Evolutionary conservation across 2,329 filamentous ascomycete genomes (phyloP), one percentile per base, ranked within the genome.

Genomic region (Claviceps sorghi): DNA sequence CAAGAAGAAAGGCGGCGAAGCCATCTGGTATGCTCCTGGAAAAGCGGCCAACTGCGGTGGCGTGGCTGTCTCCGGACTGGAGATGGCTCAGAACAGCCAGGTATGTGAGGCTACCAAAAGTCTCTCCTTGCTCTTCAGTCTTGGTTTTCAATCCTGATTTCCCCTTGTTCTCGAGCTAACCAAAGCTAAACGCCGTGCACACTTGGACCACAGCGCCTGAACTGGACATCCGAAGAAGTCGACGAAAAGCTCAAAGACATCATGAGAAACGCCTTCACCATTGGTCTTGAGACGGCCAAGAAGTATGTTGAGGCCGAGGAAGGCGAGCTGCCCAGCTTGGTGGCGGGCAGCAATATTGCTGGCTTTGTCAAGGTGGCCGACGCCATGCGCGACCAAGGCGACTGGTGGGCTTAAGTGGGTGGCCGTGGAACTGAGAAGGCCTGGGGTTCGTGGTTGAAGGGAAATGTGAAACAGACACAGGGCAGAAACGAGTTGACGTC

Each of bases 41-140:
- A 97, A 97, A 81, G 93, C 93, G 34, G 88, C 91, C 74, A 97
- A 97, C 76, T 89, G 88, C 60, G 93, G 93, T 69, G 93, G 93
- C 77, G 93, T 97, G 53, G 93, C 93, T 53, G 93, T 98, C 42
- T 95, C 89, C 2, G 93, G 93, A 62, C 82, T 98, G 45, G 93
- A 98, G 79, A 98, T 98, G 93, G 90, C 91, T 8, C 93, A 98
- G 81, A 97, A 98, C 81, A 91, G 85, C 59, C 73, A 69, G 59
- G 62, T 65, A 57, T 32, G 51, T 26, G 26, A 17, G 7, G 5
- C 2, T 2, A 8, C 32, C n/a, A n/a, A n/a, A n/a, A n/a, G n/a
- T n/a, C n/a, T n/a, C n/a, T 30, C 17, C 6, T 5, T 4, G 8
- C 21, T 30, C 22, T 26, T n/a, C 13, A n/a, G 19, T 2, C 21